Percentiles rank a stretch among this genome's conserved stretches.
Conservation (phyloP, 2,329 filamentous ascomycete genomes). For the Torrubiellomyces zombiae region DNA sequence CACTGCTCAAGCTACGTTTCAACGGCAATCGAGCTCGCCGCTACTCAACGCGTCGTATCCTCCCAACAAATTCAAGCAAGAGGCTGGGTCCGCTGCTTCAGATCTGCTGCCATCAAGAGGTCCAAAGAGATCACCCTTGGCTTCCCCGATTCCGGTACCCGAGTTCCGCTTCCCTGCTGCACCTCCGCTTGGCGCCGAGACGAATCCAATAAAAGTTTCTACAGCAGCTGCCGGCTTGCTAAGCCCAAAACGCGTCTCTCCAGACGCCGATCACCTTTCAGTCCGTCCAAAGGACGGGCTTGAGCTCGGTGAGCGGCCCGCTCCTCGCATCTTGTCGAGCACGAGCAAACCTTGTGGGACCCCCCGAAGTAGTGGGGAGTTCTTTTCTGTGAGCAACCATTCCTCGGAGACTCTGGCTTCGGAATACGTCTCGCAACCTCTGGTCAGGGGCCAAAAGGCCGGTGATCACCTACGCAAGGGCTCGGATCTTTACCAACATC, state of each 20-base stretch:
- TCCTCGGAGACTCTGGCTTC: constrained; percentile 87
- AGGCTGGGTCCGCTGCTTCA: constrained; percentile 26
- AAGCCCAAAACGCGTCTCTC: constrained; percentile 19
- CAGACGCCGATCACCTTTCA: constrained; percentile 19
- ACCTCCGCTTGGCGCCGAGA: constrained; percentile 23
- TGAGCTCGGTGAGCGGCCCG: constrained; percentile 41
- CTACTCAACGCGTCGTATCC: constrained; percentile 39
- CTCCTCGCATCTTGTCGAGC: constrained; percentile 56
- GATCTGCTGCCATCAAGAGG: constrained; percentile 24
- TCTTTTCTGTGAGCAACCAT: constrained; percentile 88
- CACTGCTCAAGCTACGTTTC: constrained; percentile 14
- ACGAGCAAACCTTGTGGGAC: constrained; percentile 60
- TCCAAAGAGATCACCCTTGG: constrained; percentile 22
- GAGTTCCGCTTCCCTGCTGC: constrained; percentile 41
- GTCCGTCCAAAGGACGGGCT: constrained; percentile 24
- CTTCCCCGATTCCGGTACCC: constrained; percentile 27
- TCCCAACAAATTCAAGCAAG: constrained; percentile 27
- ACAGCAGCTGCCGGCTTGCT: constrained; percentile 20
- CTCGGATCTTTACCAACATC: constrained; percentile 26
- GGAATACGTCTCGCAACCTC: constrained; percentile 53
- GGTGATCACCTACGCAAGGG: constrained; percentile 29
- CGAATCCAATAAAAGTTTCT: no score
- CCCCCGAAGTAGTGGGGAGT: constrained; percentile 81
- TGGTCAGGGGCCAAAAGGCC: constrained; percentile 15
- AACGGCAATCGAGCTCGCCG: constrained; percentile 30